Base-by-base conservation (phyloP, 495 filamentous ascomycete genomes). In the Neurospora discreta region DNA sequence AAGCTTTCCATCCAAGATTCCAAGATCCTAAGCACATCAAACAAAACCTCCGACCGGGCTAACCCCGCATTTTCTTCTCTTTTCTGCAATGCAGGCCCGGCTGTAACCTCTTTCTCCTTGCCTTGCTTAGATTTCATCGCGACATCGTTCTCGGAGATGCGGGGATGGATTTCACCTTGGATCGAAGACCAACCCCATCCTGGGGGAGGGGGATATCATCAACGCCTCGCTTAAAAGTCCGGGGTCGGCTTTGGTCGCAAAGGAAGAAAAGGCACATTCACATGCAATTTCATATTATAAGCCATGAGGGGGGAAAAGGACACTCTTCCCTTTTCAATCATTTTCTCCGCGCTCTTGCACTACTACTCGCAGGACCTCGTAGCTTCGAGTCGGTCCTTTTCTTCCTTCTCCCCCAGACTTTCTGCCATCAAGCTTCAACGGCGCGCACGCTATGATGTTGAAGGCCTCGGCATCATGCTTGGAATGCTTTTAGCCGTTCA, bases 381-480 rank as follows among this genome's bases (percentile, higher is more conserved):
- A 76, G 33, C 69, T 30, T 15, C 71, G 67, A 78, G 70, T 78
- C 77, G 75, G 77, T 76, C 74, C 75, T 75, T 78, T 77, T 65
- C 15, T 33, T 5, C 33, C 4, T 0, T 5, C 33, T 60, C 52
- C 26, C 52, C 26, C 13, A 65, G 3, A 33, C 15, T 65, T 3
- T 15, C 9, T 36, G 5, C 26, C 26, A 18, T 9, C 52, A 8
- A 60, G 26, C 15, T 30, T 33, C 26, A 33, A 60, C 2, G 6
- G 52, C 13, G 15, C 15, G 5, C 52, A 60, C 2, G 2, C 6
- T 33, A 15, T 33, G 52, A 65, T 26, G 52, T 15, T 65, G 18
- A 18, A 65, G 26, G 52, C 52, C 26, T 18, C 52, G 26, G 5
- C 52, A 33, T 65, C 18, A 15, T 65, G 26, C 6, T 33, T 65